A percentile compares a stretch with the other conserved stretches of the same genome.
Conservation (phyloP, 1,139 yeast genomes). For the Kodamaea arcana region DNA sequence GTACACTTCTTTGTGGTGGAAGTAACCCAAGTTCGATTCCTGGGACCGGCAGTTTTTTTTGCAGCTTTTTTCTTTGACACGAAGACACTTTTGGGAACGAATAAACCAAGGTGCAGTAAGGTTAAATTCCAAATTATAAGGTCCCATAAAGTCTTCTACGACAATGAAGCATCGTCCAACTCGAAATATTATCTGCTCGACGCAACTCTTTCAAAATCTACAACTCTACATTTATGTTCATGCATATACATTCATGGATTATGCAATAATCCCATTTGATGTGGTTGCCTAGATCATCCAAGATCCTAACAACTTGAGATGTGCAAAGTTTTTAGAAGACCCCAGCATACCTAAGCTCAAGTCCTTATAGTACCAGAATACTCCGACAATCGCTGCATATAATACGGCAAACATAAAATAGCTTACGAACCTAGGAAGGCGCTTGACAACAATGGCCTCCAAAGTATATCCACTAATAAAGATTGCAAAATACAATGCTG, state of each 20-base stretch:
- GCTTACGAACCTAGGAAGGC: slow-evolving; percentile 11
- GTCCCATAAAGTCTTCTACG: too few relatives aligned
- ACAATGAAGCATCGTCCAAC: too few relatives aligned
- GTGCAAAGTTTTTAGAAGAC: slow-evolving; percentile 16
- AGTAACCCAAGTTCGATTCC: slow-evolving; percentile 55
- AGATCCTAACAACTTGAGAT: slow-evolving; percentile 23
- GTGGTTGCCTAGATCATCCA: slow-evolving; percentile 23
- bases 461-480: slow-evolving; percentile 31
- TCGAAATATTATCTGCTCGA: too few relatives aligned
- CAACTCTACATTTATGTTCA: too few relatives aligned
- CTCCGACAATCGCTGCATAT: slow-evolving; percentile 22
- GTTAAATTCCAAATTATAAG: too few relatives aligned
- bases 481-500: slow-evolving; percentile 33
- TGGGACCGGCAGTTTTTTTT: slow-evolving; percentile 46
- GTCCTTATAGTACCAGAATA: slow-evolving; percentile 28
- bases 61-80: too few relatives aligned
- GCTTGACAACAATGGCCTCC: slow-evolving; percentile 23
- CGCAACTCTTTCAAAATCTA: too few relatives aligned
- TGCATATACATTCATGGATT: too few relatives aligned
- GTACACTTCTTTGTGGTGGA: slow-evolving; percentile 57
- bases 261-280: too few relatives aligned
- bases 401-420: slow-evolving; percentile 14
- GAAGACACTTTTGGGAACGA: too few relatives aligned
- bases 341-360: slow-evolving; percentile 37
- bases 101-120: too few relatives aligned